Conservation (phyloP, 2,329 filamentous ascomycete genomes). For the Hymenoscyphus repandus region DNA sequence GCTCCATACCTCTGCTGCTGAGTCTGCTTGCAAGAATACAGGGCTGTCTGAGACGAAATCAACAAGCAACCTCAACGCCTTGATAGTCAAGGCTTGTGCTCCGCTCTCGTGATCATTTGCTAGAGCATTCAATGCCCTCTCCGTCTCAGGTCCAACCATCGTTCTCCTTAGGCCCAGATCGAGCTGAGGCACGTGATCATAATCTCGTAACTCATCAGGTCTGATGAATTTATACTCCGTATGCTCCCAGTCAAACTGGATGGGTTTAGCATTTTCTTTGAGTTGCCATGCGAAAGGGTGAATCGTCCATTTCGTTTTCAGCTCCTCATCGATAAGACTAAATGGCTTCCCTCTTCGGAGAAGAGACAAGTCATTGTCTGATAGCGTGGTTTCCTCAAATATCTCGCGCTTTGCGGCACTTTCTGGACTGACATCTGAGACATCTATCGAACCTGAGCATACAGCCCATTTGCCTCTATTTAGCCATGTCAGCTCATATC, state of each 20-base stretch:
- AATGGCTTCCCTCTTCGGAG: slow-evolving; percentile 48
- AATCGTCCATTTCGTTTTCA: slow-evolving; percentile 56
- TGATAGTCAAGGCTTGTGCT: slow-evolving; percentile 51
- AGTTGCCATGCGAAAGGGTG: slow-evolving; percentile 57
- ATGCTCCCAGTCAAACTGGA: slow-evolving; percentile 59
- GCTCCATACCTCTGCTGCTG: slow-evolving; percentile 46
- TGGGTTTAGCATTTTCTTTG: slow-evolving; percentile 36
- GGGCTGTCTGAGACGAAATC: slow-evolving; percentile 35
- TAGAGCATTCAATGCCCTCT: slow-evolving; percentile 43
- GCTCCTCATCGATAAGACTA: slow-evolving; percentile 46
- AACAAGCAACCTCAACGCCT: slow-evolving; percentile 45
- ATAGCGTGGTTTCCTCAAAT: slow-evolving; percentile 55
- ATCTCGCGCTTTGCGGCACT: slow-evolving; percentile 58
- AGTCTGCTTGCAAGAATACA: slow-evolving; percentile 27
- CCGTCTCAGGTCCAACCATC: slow-evolving; percentile 41
- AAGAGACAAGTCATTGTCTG: slow-evolving; percentile 23
- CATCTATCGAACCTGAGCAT: slow-evolving; percentile 56
- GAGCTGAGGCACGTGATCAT: slow-evolving; percentile 52
- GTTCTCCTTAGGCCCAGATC: slow-evolving; percentile 53
- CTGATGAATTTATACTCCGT: slow-evolving; percentile 50
- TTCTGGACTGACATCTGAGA: slow-evolving; percentile 45
- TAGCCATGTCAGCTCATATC: slow-evolving; percentile 8
- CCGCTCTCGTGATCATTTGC: slow-evolving; percentile 53
- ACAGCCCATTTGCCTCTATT: slow-evolving; percentile 53
- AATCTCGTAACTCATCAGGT: slow-evolving; percentile 41